Evolutionary conservation across 441 rosid genomes (phyloP).

Genomic region (Macaranga tanarius): DNA sequence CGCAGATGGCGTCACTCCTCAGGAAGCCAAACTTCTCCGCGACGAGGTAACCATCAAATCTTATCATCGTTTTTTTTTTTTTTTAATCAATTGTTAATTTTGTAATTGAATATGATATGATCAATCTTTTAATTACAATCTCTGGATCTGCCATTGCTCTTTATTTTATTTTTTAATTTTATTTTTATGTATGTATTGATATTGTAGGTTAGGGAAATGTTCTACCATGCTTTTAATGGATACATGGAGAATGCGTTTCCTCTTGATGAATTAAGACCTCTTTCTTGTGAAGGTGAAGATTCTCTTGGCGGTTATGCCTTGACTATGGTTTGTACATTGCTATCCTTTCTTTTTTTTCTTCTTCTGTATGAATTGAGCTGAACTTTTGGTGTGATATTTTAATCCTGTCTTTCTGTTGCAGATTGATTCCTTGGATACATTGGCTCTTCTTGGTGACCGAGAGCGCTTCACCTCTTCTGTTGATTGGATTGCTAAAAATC

Average conservation of each 20-base stretch:
- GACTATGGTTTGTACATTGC: conserved; percentile 56
- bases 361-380: conserved; percentile 1
- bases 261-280: conserved; percentile 83
- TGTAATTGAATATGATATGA: too few species aligned
- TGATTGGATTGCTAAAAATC: conserved; percentile 96
- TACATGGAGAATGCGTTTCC: conserved; percentile 97
- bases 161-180: too few species aligned
- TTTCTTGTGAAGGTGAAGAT: conserved; percentile 92
- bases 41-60: conserved; percentile 63
- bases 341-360: conserved; percentile 1
- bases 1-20: conserved; percentile 70
- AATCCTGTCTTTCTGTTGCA: conserved; percentile 29
- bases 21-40: conserved; percentile 82
- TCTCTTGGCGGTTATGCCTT: conserved; percentile 94
- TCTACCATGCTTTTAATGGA: conserved; percentile 96
- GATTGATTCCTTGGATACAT: conserved; percentile 92
- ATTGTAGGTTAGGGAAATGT: conserved; percentile 88
- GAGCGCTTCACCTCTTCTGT: conserved; percentile 75
- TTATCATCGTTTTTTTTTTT: not conserved
- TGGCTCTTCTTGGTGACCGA: conserved; percentile 87
- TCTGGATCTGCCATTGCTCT: conserved; percentile 15
- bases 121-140: too few species aligned
- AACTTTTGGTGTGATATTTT: conserved; percentile 18
- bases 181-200: too few species aligned
- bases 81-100: not conserved